phyloP scores from a whole-genome alignment of 352 stramenopile genomes.

The Globisporangium echinulatum region DNA sequence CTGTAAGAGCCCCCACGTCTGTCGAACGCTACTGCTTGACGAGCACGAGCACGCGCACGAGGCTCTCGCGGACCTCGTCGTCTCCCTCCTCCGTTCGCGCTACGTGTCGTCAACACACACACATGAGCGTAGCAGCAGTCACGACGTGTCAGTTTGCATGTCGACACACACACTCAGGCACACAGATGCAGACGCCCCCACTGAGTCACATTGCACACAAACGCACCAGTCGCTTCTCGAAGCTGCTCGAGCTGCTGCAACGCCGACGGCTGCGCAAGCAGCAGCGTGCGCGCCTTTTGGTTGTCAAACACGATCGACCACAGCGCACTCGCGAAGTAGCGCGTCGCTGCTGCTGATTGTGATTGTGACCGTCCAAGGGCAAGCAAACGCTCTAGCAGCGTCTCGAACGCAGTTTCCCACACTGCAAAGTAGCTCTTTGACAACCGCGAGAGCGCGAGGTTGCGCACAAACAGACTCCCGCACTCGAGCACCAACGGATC shows the following conservation, averaged over 20 bases:
- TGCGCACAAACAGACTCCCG: constrained; percentile 46
- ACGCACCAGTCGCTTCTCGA: constrained; percentile 2
- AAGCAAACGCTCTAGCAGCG: constrained; percentile 26
- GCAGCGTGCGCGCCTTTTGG: constrained; percentile 41
- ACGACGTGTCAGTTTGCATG: no score
- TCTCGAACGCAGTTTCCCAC: constrained; percentile 44
- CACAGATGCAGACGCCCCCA: not conserved
- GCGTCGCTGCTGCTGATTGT: not conserved
- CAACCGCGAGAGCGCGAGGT: constrained; percentile 46
- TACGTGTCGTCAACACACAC: not conserved
- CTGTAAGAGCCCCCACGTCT: no score
- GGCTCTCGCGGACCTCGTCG: not conserved
- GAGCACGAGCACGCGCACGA: constrained; percentile 9
- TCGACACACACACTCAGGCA: constrained; percentile 1
- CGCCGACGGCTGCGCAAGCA: constrained; percentile 23
- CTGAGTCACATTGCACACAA: not conserved
- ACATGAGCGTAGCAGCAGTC: not conserved
- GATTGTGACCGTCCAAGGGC: not conserved
- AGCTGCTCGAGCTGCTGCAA: constrained; percentile 30
- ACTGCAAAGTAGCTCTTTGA: constrained; percentile 49
- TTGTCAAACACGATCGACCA: constrained; percentile 62
- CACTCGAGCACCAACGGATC: constrained; percentile 17
- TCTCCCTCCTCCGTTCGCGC: constrained; percentile 1
- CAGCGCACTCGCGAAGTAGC: constrained; percentile 29
- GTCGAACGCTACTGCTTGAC: not conserved